phyloP scores from a whole-genome alignment of 495 filamentous ascomycete species.

The Xylaria grammica region DNA sequence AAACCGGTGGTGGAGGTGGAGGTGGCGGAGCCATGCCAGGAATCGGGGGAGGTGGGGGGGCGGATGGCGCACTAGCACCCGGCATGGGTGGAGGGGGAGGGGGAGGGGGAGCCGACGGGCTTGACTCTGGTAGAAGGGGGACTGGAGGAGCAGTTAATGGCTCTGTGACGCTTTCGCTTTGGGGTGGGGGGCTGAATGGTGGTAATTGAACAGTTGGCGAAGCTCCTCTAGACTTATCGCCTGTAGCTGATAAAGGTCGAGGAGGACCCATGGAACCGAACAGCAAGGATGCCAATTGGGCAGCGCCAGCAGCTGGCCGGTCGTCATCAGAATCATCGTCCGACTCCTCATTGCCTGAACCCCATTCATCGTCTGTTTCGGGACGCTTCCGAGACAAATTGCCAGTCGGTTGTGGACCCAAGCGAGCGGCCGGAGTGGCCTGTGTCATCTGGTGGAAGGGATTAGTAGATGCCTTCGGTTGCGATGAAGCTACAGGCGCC shows the following conservation, averaged over 20 bases:
- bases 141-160: slow-evolving; percentile 44
- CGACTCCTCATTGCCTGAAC: slow-evolving; percentile 76
- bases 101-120: slow-evolving; percentile 31
- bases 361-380: slow-evolving; percentile 82
- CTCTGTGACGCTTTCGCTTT: slow-evolving; percentile 45
- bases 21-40: slow-evolving; percentile 60
- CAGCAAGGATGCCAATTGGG: slow-evolving; percentile 88
- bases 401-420: slow-evolving; percentile 35
- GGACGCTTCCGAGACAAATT: slow-evolving; percentile 44
- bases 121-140: slow-evolving; percentile 48
- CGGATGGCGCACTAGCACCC: slow-evolving; percentile 38
- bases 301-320: slow-evolving; percentile 78
- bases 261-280: slow-evolving; percentile 98
- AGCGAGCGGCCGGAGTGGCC: slow-evolving; percentile 37
- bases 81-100: slow-evolving; percentile 53
- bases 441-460: slow-evolving; percentile 92
- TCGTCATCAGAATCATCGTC: slow-evolving; percentile 75
- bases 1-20: slow-evolving; percentile 56
- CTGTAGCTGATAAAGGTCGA: slow-evolving; percentile 81
- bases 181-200: slow-evolving; percentile 39
- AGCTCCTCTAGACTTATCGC: slow-evolving; percentile 64
- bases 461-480: slow-evolving; percentile 74
- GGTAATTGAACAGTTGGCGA: slow-evolving; percentile 47
- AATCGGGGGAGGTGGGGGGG: slow-evolving; percentile 60
- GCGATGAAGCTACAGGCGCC: slow-evolving; percentile 39